phyloP scores from a whole-genome alignment of 2,329 filamentous ascomycete genomes.

The Aspergillus spinulosporus region DNA sequence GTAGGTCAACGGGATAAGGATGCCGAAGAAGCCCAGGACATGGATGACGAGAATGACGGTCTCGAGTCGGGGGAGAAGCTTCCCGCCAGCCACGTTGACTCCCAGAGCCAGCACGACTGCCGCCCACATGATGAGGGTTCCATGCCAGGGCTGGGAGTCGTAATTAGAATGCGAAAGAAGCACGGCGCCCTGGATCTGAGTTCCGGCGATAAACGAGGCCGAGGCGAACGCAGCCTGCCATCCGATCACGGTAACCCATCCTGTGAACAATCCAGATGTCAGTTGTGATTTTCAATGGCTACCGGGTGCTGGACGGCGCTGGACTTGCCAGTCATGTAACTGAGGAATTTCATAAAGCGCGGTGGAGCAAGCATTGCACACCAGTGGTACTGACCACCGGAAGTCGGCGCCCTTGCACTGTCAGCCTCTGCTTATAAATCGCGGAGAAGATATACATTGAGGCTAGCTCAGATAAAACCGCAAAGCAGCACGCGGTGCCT shows the following conservation, averaged over 20 bases:
- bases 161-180: slow-evolving; percentile 42
- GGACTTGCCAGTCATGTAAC: slow-evolving; percentile 34
- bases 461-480: slow-evolving; percentile 32
- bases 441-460: slow-evolving; percentile 28
- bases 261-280: slow-evolving; percentile 17
- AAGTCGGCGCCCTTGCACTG: slow-evolving; percentile 33
- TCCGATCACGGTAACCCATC: slow-evolving; percentile 46
- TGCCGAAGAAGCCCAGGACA: slow-evolving; percentile 54
- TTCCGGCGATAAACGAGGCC: slow-evolving; percentile 34
- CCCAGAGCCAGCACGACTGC: slow-evolving; percentile 40
- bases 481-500: slow-evolving; percentile 28
- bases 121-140: slow-evolving; percentile 50
- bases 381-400: slow-evolving; percentile 44
- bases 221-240: slow-evolving; percentile 47
- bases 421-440: too few species aligned
- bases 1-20: slow-evolving; percentile 50
- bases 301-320: slow-evolving; percentile 12
- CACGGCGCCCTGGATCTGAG: slow-evolving; percentile 38
- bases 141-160: slow-evolving; percentile 47
- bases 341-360: slow-evolving; percentile 37
- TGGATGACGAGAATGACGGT: slow-evolving; percentile 52
- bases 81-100: slow-evolving; percentile 47
- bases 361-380: slow-evolving; percentile 42
- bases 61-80: slow-evolving; percentile 50
- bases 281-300: neutral